Evolutionary conservation across 1,139 yeast species (phyloP), one percentile per base, ranked within the genome.

Genomic region (Yamadazyma atmosphaerica): DNA sequence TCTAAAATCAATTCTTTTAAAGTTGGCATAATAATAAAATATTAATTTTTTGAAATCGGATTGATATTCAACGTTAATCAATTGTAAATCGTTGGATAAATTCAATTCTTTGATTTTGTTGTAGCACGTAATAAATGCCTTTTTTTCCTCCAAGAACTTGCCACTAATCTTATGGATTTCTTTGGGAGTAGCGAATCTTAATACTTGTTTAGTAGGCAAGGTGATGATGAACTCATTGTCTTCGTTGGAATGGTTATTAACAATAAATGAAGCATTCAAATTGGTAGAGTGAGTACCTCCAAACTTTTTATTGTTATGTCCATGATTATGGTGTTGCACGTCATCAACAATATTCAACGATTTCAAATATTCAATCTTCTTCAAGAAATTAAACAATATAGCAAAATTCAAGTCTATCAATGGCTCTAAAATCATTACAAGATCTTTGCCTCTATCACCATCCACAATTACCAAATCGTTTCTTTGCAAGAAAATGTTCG

Each of bases 1-100:
- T 53, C 98, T 75, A 61, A 92, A 92, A 61, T 92, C 98, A 44
- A 92, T 86, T 52, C 98, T 74, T 55, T 83, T 83, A 50, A 79
- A 80, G 28, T 86, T 82, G 29, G 85, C 83, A 52, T 65, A 72
- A 64, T 92, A 92, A 60, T 89, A 92, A 58, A 92, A 90, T 3
- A 96, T 92, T 56, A 92, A 73, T 64, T 94, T 92, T 55, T 95
- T 83, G 52, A 94, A 83, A 60, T 94, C 98, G 72, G 89, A 88
- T 62, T 92, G 98, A 59, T 88, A 92, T 63, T 92, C 98, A 2
- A 95, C 94, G 57, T 87, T 79, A 42, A 79, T 76, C 42, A 72
- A 62, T 47, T 74, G 75, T 41, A 76, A 63, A 44, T 66, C 63
- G 26, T 63, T 52, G 38, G 65, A 61, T 41, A 72, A 58, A 33